Evolutionary conservation across 371 early-diverging fungal species (phyloP).

Genomic region (Mortierella sp.): DNA sequence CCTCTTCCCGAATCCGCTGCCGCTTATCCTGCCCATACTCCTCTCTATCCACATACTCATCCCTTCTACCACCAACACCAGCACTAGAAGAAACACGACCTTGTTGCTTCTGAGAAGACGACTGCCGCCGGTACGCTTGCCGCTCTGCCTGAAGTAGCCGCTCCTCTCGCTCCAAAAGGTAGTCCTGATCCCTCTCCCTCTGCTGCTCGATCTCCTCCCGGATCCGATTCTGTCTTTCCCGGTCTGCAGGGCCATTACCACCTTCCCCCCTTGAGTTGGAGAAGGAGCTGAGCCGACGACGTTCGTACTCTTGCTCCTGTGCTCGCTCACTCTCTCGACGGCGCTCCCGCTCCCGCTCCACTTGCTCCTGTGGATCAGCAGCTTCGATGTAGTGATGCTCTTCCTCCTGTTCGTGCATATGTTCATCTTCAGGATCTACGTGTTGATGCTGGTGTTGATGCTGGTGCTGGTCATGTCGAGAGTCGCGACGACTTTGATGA

Average conservation of each 20-base stretch:
- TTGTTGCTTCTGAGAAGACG: neutral
- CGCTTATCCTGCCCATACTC: conserved; percentile 7
- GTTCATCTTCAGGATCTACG: neutral
- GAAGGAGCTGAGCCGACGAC: conserved; percentile 13
- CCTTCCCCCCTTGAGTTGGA: neutral
- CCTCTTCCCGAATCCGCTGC: neutral
- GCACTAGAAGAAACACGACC: neutral
- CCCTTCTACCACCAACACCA: neutral
- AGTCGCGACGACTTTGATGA: neutral
- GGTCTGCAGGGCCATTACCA: neutral
- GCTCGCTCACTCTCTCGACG: conserved; percentile 21
- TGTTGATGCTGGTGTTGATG: neutral
- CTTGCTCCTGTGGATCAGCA: conserved; percentile 10
- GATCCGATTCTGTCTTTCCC: conserved; percentile 17
- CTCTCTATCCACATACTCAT: neutral
- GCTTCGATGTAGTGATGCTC: neutral
- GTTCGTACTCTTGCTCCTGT: conserved; percentile 23
- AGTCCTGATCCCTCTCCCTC: conserved; percentile 13
- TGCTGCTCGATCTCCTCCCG: conserved; percentile 29
- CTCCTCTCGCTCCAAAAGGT: neutral
- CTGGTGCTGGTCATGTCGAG: neutral
- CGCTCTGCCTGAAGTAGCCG: neutral
- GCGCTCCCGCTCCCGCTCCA: conserved; percentile 15
- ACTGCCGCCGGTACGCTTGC: neutral
- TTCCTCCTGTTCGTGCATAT: neutral